A percentile compares a stretch with the other conserved stretches of the same genome.
Conservation (phyloP, 139 green algal genomes). For the Coccomyxa sp. region DNA sequence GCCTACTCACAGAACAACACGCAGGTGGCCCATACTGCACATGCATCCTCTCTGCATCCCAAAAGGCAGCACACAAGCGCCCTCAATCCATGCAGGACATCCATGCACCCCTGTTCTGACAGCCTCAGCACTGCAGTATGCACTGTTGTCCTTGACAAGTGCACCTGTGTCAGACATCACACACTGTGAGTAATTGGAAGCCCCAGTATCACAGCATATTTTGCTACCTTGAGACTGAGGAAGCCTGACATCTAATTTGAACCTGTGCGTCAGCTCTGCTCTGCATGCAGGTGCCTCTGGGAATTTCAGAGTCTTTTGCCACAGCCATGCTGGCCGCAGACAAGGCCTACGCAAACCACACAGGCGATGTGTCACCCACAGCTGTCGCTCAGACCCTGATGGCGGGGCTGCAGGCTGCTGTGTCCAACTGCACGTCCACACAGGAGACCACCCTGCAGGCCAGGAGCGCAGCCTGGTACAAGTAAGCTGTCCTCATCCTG, state of each 20-base stretch:
- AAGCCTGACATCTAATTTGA: background rate
- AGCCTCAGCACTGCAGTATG: background rate
- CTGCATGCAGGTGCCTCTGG: slow-evolving; percentile 3
- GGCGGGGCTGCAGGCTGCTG: background rate
- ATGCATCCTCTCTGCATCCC: too few relatives aligned
- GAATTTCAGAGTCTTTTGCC: background rate
- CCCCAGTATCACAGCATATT: background rate
- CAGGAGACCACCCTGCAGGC: background rate
- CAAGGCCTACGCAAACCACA: background rate
- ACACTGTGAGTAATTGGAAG: background rate
- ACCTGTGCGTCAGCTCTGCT: background rate
- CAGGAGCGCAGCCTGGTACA: background rate
- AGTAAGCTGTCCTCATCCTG: background rate
- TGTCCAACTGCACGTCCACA: background rate
- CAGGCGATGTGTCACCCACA: background rate
- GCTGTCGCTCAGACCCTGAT: background rate
- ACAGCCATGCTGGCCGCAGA: background rate
- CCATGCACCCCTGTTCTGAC: too few relatives aligned
- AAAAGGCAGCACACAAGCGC: too few relatives aligned
- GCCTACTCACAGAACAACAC: background rate
- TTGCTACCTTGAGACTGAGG: background rate
- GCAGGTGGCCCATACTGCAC: background rate
- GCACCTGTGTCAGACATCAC: background rate
- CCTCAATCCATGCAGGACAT: too few relatives aligned
- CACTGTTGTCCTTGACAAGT: background rate